These are phyloP conservation scores for Chaetomium sp. DNA, from an alignment of 2,329 filamentous ascomycete genomes.

Conservation along the genomic window DNA sequence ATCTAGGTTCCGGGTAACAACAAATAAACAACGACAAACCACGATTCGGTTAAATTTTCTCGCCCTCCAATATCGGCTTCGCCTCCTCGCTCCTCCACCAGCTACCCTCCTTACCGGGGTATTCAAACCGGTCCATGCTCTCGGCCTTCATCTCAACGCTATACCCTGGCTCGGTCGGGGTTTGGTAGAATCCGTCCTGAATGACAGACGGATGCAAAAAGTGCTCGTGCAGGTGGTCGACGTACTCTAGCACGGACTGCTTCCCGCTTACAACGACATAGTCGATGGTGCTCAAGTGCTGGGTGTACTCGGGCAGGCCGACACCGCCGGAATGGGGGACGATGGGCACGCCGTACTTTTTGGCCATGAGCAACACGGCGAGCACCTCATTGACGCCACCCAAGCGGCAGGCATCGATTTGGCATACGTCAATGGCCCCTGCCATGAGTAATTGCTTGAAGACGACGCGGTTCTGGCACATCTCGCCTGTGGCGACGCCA, in stretches of 20 bases:
- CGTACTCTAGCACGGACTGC: constrained; percentile 79
- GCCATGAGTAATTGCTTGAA: constrained; percentile 85
- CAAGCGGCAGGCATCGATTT: constrained; percentile 84
- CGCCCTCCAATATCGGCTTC: constrained; percentile 62
- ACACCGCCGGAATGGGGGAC: constrained; percentile 88
- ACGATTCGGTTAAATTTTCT: constrained; percentile 40
- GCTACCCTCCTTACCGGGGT: constrained; percentile 68
- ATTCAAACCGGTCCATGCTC: constrained; percentile 75
- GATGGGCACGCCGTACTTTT: constrained; percentile 71
- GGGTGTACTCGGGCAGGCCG: constrained; percentile 86
- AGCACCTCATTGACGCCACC: constrained; percentile 89
- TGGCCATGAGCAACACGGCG: constrained; percentile 81
- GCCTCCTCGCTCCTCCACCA: constrained; percentile 84
- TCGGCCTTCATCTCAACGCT: constrained; percentile 89
- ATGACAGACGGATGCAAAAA: constrained; percentile 77
- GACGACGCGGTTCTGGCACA: constrained; percentile 91
- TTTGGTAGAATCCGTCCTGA: constrained; percentile 80
- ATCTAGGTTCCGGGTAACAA: not conserved
- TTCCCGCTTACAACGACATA: constrained; percentile 82
- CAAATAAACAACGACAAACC: not conserved
- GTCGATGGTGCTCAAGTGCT: constrained; percentile 87
- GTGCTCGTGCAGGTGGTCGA: constrained; percentile 90
- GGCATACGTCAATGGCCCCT: constrained; percentile 78
- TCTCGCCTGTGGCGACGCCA: constrained; percentile 85
- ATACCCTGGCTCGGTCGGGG: constrained; percentile 75